A percentile compares a stretch with the other conserved stretches of the same genome.
These are phyloP conservation scores for Wallacemonas rigidus DNA, from an alignment of 208 protist genomes.

Conservation along the genomic window DNA sequence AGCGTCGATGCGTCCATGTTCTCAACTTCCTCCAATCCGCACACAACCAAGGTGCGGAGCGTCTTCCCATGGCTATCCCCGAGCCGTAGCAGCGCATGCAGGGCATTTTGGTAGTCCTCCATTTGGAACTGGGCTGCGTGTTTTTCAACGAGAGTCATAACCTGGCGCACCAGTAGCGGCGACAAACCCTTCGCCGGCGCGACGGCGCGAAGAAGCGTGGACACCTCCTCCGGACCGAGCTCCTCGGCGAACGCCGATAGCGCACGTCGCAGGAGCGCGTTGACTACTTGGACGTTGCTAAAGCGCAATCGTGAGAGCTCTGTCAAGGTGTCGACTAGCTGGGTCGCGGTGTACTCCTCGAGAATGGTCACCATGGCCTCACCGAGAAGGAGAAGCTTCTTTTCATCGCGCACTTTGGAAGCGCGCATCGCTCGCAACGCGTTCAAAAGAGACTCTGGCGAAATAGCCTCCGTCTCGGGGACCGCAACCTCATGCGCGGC, in stretches of 20 bases:
- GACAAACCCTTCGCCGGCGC: conserved; percentile 60
- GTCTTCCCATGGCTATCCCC: conserved; percentile 25
- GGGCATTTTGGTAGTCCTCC: conserved; percentile 77
- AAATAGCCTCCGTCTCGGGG: conserved; percentile 73
- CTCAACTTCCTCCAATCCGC: conserved; percentile 75
- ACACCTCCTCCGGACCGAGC: conserved; percentile 65
- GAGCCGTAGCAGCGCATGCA: conserved; percentile 42
- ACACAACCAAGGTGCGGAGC: conserved; percentile 63
- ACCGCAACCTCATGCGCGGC: conserved; percentile 65
- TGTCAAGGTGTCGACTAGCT: conserved; percentile 54
- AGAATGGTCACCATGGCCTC: conserved; percentile 58
- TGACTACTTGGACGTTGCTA: conserved; percentile 61
- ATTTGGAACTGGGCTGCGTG: conserved; percentile 63
- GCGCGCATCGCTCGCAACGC: conserved; percentile 79
- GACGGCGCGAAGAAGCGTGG: conserved; percentile 38
- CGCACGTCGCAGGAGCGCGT: conserved; percentile 47
- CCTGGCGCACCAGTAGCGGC: conserved; percentile 42
- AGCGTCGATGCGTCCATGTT: conserved; percentile 78
- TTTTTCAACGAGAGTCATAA: conserved; percentile 49
- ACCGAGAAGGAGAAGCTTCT: conserved; percentile 59
- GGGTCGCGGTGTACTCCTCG: conserved; percentile 74
- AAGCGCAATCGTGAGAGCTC: conserved; percentile 73
- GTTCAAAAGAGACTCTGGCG: conserved; percentile 72
- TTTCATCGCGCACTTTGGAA: conserved; percentile 72
- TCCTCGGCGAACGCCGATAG: conserved; percentile 54